phyloP scores from a whole-genome alignment of 2,329 filamentous ascomycete species.

The Talaromyces sp. region DNA sequence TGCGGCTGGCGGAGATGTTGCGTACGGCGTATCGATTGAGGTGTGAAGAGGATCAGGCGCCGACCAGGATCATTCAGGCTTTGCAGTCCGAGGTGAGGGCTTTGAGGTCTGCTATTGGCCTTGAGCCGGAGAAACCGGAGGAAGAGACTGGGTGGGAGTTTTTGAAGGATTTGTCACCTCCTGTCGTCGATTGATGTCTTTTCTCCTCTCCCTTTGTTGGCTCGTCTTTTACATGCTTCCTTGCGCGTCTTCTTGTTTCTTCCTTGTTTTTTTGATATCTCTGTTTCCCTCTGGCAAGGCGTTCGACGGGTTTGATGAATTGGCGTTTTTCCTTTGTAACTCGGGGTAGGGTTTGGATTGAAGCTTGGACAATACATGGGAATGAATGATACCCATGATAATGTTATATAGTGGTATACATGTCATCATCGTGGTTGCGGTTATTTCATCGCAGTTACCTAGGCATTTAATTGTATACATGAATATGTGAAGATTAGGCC shows the following conservation, averaged over 20 bases:
- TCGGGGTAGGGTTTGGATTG: not conserved
- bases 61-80: slow-evolving; percentile 41
- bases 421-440: not conserved
- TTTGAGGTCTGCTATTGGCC: slow-evolving; percentile 43
- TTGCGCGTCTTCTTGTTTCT: not conserved
- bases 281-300: slow-evolving; percentile 3
- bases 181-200: slow-evolving; percentile 31
- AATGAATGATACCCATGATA: slow-evolving; percentile 4
- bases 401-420: not conserved
- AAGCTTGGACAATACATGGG: not conserved
- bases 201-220: not conserved
- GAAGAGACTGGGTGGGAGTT: slow-evolving; percentile 48
- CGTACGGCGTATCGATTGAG: slow-evolving; percentile 45
- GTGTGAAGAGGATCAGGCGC: slow-evolving; percentile 44
- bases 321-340: not conserved
- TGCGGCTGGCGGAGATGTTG: slow-evolving; percentile 47
- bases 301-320: not conserved
- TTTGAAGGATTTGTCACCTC: slow-evolving; percentile 38
- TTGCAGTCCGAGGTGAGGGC: slow-evolving; percentile 47
- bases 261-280: not conserved
- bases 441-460: no score
- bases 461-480: not conserved
- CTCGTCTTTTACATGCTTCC: not conserved
- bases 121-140: slow-evolving; percentile 45
- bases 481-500: not conserved